Evolutionary conservation across 805 yeast species (phyloP), one percentile per base, ranked within the genome.

Genomic region (Metschnikowia cubensis): DNA sequence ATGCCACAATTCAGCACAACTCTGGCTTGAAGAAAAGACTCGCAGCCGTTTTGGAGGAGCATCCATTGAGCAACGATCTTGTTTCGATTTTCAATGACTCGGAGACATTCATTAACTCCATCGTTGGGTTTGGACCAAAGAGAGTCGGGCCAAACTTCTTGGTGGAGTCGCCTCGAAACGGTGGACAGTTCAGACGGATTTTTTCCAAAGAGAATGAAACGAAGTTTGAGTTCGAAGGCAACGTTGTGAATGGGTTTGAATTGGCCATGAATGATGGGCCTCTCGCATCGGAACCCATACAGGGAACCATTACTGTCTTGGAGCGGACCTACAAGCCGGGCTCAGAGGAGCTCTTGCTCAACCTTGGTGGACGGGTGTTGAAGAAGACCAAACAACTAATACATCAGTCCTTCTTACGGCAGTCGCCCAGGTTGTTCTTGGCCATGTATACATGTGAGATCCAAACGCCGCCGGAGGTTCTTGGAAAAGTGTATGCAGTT

Each of bases 401-500:
- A 38, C 88, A 87, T 60, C 73, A 77, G 40, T 80, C 83, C 0
- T 80, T 92, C 61, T 65, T 88, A 35, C 84, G 82, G 51, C 86
- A 94, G 85, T 84, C 97, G 0, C 96, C 98, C 6, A 78, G 99
- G 51, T 67, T 94, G 43, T 84, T 87, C 82, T 77, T 95, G 60
- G 99, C 99, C 3, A 89, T 86, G 82, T 94, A 94, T 64, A 75
- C 87, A 0, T 91, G 97, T 74, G 97, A 92, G 57, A 88, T 94
- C 57, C 99, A 94, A 68, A 94, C 98, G 0, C 80, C 96, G 2
- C 82, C 96, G 0, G 99, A 94, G 55, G 97, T 89, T 0, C 73
- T 94, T 47, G 99, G 99, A 39, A 89, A 88, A 64, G 98, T 94
- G 0, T 94, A 94, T 63, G 94, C 90, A 0, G 98, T 92, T 17